These are phyloP conservation scores for Phytopythium litorale DNA, from an alignment of 352 stramenopile genomes.

Conservation along the genomic window DNA sequence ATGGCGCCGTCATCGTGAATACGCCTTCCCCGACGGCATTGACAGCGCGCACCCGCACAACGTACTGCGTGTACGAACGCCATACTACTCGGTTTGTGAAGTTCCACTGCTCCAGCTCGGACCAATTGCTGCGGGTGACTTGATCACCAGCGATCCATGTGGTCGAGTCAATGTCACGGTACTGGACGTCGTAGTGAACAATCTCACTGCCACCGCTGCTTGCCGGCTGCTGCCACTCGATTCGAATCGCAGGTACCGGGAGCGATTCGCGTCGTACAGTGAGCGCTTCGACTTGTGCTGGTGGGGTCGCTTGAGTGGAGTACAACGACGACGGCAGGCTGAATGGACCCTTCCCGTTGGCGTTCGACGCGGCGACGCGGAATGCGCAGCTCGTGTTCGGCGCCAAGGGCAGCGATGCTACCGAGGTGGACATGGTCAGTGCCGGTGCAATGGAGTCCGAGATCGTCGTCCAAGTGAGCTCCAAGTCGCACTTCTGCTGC, in stretches of 20 bases:
- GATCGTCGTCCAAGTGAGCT: slow-evolving; percentile 45
- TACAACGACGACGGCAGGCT: slow-evolving; percentile 30
- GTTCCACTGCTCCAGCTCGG: neutral
- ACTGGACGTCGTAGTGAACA: slow-evolving; percentile 41
- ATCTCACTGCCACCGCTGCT: slow-evolving; percentile 21
- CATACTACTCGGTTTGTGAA: slow-evolving; percentile 9
- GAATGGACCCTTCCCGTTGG: slow-evolving; percentile 53
- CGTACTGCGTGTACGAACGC: slow-evolving; percentile 35
- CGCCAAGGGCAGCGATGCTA: slow-evolving; percentile 18
- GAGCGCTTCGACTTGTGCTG: slow-evolving; percentile 17
- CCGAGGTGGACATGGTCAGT: slow-evolving; percentile 20
- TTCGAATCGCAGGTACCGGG: slow-evolving; percentile 9
- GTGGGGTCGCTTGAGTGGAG: slow-evolving; percentile 21
- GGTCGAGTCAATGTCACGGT: slow-evolving; percentile 27
- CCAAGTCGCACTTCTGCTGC: slow-evolving; percentile 47
- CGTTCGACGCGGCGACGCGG: slow-evolving; percentile 44
- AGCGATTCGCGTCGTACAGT: slow-evolving; percentile 14
- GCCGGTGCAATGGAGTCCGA: slow-evolving; percentile 22
- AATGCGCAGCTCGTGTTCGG: slow-evolving; percentile 52
- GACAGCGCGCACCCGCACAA: slow-evolving; percentile 32
- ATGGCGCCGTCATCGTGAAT: slow-evolving; percentile 23
- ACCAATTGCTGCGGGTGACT: neutral
- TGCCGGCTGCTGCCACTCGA: slow-evolving; percentile 29
- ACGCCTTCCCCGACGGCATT: slow-evolving; percentile 20
- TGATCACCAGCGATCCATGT: slow-evolving; percentile 32